A percentile compares a stretch with the other conserved stretches of the same genome.
These are phyloP conservation scores for Septoria linicola DNA, from an alignment of 2,329 filamentous ascomycete genomes.

Conservation along the genomic window DNA sequence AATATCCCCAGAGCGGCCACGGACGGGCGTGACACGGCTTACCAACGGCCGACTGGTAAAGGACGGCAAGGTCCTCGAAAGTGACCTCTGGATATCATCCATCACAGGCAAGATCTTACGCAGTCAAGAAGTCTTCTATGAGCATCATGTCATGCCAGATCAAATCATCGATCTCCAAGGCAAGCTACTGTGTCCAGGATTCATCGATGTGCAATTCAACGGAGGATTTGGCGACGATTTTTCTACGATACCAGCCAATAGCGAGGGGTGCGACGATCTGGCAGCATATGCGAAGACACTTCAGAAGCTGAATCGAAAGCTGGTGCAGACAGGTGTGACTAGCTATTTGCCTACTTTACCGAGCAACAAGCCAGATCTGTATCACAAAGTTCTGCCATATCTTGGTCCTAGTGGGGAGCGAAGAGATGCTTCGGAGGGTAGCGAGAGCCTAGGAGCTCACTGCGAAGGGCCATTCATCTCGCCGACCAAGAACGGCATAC, in stretches of 20 bases:
- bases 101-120: conserved; percentile 76
- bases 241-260: conserved; percentile 61
- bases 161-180: conserved; percentile 75
- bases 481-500: conserved; percentile 80
- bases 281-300: conserved; percentile 71
- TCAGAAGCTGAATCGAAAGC: conserved; percentile 65
- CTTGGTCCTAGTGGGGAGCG: conserved; percentile 67
- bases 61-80: conserved; percentile 64
- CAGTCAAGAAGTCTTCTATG: conserved; percentile 66
- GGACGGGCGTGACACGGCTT: conserved; percentile 57
- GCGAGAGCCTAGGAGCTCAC: conserved; percentile 86
- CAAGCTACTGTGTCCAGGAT: conserved; percentile 78
- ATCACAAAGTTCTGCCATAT: conserved; percentile 75
- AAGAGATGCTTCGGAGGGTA: conserved; percentile 65
- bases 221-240: conserved; percentile 93
- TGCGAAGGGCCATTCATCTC: conserved; percentile 88
- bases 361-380: conserved; percentile 76
- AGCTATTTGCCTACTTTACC: conserved; percentile 84
- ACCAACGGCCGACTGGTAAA: conserved; percentile 75
- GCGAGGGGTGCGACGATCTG: conserved; percentile 40
- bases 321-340: conserved; percentile 80
- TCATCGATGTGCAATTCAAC: conserved; percentile 91
- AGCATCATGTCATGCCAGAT: conserved; percentile 67
- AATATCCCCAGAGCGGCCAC: conserved; percentile 41
- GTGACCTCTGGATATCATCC: conserved; percentile 88